Evolutionary conservation across 371 early-diverging fungal species (phyloP).

Genomic region (Entomophthora muscae): DNA sequence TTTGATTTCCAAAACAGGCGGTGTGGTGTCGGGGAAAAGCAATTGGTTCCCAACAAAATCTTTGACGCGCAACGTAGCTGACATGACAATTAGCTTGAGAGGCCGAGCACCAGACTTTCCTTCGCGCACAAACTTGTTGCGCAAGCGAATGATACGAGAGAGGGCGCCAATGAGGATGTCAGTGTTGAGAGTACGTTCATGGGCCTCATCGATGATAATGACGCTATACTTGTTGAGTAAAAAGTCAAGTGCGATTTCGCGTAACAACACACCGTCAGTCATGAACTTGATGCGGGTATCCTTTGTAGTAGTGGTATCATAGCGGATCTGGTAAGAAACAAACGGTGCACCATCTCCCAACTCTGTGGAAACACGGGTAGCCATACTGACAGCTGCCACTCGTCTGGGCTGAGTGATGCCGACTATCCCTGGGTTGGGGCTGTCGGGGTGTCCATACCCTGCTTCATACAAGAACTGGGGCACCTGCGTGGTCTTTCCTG

Average conservation of each 20-base stretch:
- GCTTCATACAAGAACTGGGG: constrained; percentile 98
- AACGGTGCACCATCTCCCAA: constrained; percentile 38
- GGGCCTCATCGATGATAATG: constrained; percentile 98
- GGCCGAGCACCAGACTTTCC: constrained; percentile 43
- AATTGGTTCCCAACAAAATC: constrained; percentile 69
- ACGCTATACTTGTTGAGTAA: constrained; percentile 81
- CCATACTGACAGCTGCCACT: constrained; percentile 97
- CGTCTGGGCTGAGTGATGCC: constrained; percentile 98
- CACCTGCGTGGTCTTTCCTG: constrained; percentile 96
- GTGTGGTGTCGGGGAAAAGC: constrained; percentile 37
- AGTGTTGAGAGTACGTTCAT: constrained; percentile 95
- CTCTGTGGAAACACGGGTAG: constrained; percentile 86
- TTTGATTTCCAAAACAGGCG: constrained; percentile 86
- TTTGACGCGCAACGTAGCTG: constrained; percentile 88
- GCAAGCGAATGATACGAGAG: constrained; percentile 15
- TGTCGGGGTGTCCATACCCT: constrained; percentile 73
- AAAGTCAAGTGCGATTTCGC: constrained; percentile 80
- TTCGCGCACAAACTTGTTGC: constrained; percentile 27
- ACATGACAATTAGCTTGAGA: constrained; percentile 95
- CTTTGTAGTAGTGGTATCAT: constrained; percentile 58
- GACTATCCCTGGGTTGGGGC: constrained; percentile 70
- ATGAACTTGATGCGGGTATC: constrained; percentile 90
- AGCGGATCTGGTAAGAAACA: constrained; percentile 60
- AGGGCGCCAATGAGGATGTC: constrained; percentile 81
- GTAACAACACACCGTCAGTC: constrained; percentile 98